Evolutionary conservation across 2,329 filamentous ascomycete genomes (phyloP).

Genomic region (Cladosporium oxysporum): DNA sequence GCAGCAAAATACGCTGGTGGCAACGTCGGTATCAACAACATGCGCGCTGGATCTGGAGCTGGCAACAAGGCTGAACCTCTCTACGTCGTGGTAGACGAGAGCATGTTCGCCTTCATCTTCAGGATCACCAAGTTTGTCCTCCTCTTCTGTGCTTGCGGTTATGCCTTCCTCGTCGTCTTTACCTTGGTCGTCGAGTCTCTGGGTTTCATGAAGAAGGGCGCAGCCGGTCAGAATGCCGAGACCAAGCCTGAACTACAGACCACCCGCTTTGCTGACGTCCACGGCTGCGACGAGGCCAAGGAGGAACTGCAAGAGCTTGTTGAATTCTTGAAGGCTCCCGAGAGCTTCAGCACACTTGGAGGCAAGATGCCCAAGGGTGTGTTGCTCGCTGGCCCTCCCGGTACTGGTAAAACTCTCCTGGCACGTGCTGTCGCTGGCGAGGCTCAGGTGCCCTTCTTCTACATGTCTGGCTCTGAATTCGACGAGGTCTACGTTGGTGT

Average conservation of each 20-base stretch:
- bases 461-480: slow-evolving; percentile 99
- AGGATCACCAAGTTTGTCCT: slow-evolving; percentile 88
- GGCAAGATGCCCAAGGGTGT: slow-evolving; percentile 98
- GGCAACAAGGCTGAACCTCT: slow-evolving; percentile 83
- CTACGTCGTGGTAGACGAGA: slow-evolving; percentile 94
- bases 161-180: slow-evolving; percentile 75
- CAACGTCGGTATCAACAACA: slow-evolving; percentile 58
- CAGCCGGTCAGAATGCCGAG: slow-evolving; percentile 72
- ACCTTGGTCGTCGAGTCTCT: slow-evolving; percentile 81
- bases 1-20: slow-evolving; percentile 70
- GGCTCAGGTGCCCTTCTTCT: slow-evolving; percentile 97
- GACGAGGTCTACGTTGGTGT: slow-evolving; percentile 98
- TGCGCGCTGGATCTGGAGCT: slow-evolving; percentile 57
- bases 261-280: slow-evolving; percentile 88
- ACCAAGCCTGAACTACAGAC: slow-evolving; percentile 91
- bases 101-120: slow-evolving; percentile 74
- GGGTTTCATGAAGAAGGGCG: slow-evolving; percentile 76
- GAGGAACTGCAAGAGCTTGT: slow-evolving; percentile 97
- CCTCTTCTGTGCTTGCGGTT: slow-evolving; percentile 75
- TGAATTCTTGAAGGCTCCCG: slow-evolving; percentile 90
- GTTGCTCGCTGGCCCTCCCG: slow-evolving; percentile 88
- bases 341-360: slow-evolving; percentile 89
- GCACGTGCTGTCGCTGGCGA: slow-evolving; percentile 95
- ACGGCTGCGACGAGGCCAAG: slow-evolving; percentile 97
- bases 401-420: slow-evolving; percentile 95